Conservation (phyloP, 345 rosid genomes). For the Ceriops tagal region DNA sequence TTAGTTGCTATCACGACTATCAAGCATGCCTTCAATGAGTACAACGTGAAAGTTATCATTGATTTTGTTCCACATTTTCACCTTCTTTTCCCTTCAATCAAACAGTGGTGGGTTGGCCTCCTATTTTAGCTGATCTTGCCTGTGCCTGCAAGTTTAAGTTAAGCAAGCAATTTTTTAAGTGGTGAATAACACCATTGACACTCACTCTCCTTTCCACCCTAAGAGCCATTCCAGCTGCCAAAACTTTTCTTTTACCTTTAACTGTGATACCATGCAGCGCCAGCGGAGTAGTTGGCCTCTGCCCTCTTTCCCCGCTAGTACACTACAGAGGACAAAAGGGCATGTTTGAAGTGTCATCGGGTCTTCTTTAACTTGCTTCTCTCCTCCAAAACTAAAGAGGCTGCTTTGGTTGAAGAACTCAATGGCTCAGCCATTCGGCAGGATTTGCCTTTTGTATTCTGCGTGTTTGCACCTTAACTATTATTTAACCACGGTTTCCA, state of each 20-base stretch:
- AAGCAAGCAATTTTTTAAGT: background rate
- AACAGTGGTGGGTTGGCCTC: conserved; percentile 5
- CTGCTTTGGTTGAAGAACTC: no score
- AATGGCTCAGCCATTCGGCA: background rate
- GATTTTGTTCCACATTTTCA: conserved; percentile 9
- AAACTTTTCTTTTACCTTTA: conserved; percentile 6
- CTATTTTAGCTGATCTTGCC: background rate
- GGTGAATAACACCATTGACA: conserved; percentile 1
- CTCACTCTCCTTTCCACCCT: conserved; percentile 1
- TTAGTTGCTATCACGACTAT: no score
- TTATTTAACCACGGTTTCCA: background rate
- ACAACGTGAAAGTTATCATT: conserved; percentile 10
- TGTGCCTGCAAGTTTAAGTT: conserved; percentile 2
- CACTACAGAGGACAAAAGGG: background rate
- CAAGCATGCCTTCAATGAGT: conserved; percentile 5
- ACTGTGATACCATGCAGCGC: conserved; percentile 7
- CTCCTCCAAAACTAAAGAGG: background rate
- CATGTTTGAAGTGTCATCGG: conserved; percentile 15
- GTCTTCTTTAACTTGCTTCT: conserved; percentile 4
- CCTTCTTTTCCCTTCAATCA: background rate
- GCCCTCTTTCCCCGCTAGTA: conserved; percentile 1
- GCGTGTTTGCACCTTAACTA: background rate
- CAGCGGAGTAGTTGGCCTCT: conserved; percentile 24
- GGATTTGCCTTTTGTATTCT: background rate
- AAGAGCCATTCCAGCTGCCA: conserved; percentile 25